Conservation (phyloP, 257 asterid genomes). For the Phtheirospermum japonicum region DNA sequence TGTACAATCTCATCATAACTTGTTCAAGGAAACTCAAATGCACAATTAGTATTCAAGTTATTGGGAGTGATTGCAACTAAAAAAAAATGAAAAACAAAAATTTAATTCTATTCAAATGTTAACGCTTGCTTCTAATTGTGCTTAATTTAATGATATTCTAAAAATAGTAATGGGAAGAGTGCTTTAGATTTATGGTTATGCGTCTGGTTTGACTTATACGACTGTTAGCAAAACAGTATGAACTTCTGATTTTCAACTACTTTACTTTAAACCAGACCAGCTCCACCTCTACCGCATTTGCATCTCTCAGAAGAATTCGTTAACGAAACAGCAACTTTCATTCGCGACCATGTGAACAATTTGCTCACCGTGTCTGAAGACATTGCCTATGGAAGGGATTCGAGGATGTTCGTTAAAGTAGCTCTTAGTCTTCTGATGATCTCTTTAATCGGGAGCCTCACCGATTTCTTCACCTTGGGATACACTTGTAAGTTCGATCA, state of each 20-base stretch:
- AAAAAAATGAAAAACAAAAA: neutral
- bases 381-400: slow-evolving; percentile 66
- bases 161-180: neutral
- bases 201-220: too few relatives aligned
- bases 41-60: neutral
- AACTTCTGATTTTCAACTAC: neutral
- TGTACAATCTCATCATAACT: neutral
- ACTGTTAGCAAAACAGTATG: neutral
- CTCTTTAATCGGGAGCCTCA: slow-evolving; percentile 51
- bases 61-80: neutral
- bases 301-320: slow-evolving; percentile 66
- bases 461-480: slow-evolving; percentile 54
- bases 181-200: too few relatives aligned
- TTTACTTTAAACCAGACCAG: slow-evolving; percentile 51
- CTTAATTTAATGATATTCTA: too few relatives aligned
- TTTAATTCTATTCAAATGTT: neutral
- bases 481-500: slow-evolving; percentile 49
- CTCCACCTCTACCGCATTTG: slow-evolving; percentile 82
- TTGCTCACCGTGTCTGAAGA: slow-evolving; percentile 56
- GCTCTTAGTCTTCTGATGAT: slow-evolving; percentile 42
- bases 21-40: neutral
- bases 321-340: slow-evolving; percentile 44
- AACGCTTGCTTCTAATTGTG: neutral
- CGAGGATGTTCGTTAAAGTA: slow-evolving; percentile 52
- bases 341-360: slow-evolving; percentile 43